These are phyloP conservation scores for Boletus rufocinnamomeus DNA, from an alignment of 768 basidiomycete genomes.

Conservation along the genomic window DNA sequence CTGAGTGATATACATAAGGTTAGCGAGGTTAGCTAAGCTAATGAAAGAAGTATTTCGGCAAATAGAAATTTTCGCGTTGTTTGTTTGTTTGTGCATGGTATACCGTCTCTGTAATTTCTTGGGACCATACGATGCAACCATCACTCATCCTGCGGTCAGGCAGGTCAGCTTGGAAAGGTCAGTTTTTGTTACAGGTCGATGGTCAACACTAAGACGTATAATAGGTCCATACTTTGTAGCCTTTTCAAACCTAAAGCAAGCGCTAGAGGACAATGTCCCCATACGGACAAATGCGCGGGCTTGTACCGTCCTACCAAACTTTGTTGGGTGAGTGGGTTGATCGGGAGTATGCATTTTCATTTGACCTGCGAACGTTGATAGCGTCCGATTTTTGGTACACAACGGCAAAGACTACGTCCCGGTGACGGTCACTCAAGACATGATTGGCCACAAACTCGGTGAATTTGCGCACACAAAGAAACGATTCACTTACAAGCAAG, in stretches of 20 bases:
- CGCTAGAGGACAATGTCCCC: conserved; percentile 76
- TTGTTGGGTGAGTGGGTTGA: conserved; percentile 74
- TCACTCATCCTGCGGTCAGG: conserved; percentile 61
- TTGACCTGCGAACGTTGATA: conserved; percentile 30
- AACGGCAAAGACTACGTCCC: conserved; percentile 91
- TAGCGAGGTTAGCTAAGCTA: conserved; percentile 2
- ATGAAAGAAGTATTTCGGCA: background rate
- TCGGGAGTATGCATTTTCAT: background rate
- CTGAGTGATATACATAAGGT: too few relatives aligned
- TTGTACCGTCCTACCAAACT: conserved; percentile 94
- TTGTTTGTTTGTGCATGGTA: conserved; percentile 10
- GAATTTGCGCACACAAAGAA: conserved; percentile 93
- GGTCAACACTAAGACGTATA: background rate
- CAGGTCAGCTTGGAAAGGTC: conserved; percentile 87
- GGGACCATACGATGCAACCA: conserved; percentile 51
- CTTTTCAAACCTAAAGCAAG: conserved; percentile 84
- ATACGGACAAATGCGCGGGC: conserved; percentile 87
- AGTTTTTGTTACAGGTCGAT: conserved; percentile 1
- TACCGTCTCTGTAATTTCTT: background rate
- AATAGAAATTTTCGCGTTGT: background rate
- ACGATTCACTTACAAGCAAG: conserved; percentile 82
- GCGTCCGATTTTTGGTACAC: conserved; percentile 88
- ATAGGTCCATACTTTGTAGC: conserved; percentile 93
- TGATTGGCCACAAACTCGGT: conserved; percentile 98
- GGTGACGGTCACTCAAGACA: conserved; percentile 88